A percentile compares a stretch with the other conserved stretches of the same genome.
phyloP scores from a whole-genome alignment of 805 yeast genomes.

The Geotrichum ghanense region DNA sequence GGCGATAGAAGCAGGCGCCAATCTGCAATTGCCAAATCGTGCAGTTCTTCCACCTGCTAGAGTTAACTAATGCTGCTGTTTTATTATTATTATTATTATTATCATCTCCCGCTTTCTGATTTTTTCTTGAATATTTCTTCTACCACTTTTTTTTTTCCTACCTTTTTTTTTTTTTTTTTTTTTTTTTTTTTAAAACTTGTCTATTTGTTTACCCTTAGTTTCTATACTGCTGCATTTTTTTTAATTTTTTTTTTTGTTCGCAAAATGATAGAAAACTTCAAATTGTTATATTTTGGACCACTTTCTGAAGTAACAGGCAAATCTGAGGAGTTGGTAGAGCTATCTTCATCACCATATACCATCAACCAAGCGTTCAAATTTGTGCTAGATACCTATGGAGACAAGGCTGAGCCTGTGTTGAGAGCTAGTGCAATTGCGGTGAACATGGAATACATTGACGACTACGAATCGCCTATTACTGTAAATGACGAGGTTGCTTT shows the following conservation, averaged over 20 bases:
- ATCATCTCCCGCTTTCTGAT: too few species aligned
- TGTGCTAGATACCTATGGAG: neutral
- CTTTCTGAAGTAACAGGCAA: conserved; percentile 13
- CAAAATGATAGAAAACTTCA: neutral
- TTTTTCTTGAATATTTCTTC: too few species aligned
- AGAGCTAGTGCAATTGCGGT: conserved; percentile 17
- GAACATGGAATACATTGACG: conserved; percentile 16
- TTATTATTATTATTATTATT: too few species aligned
- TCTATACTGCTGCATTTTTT: neutral
- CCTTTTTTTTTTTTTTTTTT: conserved; percentile 5
- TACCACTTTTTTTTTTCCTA: conserved; percentile 6
- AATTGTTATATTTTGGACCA: conserved; percentile 20
- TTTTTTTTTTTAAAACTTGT: too few species aligned
- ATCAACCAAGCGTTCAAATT: neutral
- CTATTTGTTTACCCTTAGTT: too few species aligned
- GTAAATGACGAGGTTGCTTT: conserved; percentile 18
- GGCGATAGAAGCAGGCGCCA: neutral
- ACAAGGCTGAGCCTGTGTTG: conserved; percentile 6
- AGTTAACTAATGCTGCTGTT: neutral
- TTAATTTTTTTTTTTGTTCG: neutral
- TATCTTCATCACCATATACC: neutral
- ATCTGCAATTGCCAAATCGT: neutral
- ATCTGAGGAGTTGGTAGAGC: neutral
- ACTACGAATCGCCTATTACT: conserved; percentile 4
- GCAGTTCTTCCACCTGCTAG: neutral